Evolutionary conservation across 1,139 yeast genomes (phyloP).

Genomic region (Hyphopichia fennica): DNA sequence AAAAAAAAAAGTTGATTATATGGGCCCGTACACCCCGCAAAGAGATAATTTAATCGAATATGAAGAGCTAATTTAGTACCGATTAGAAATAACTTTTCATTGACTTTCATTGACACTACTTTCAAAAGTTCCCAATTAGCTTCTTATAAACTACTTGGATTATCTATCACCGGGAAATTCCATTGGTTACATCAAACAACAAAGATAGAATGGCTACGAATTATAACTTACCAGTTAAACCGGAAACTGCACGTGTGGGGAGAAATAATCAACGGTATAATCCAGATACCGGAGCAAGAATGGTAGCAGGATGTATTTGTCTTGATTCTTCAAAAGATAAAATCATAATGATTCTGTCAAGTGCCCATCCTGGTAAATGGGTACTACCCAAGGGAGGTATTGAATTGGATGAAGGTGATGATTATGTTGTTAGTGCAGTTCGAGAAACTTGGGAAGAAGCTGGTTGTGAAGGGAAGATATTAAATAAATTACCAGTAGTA

Average conservation of each 20-base stretch:
- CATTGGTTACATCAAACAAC: too few relatives aligned
- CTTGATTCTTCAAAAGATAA: conserved; percentile 55
- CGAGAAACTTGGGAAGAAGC: conserved; percentile 99
- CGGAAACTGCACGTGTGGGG: conserved; percentile 32
- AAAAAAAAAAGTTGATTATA: too few relatives aligned
- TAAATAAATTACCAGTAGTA: conserved; percentile 58
- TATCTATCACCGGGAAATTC: too few relatives aligned
- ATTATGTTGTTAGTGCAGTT: conserved; percentile 56
- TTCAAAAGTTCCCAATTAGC: too few relatives aligned
- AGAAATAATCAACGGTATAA: conserved; percentile 43
- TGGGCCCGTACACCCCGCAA: too few relatives aligned
- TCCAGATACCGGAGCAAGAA: conserved; percentile 66
- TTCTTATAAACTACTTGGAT: too few relatives aligned
- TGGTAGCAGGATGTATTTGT: conserved; percentile 90
- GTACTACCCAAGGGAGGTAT: conserved; percentile 96
- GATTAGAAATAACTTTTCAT: too few relatives aligned
- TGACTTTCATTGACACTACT: too few relatives aligned
- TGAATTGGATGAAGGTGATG: conserved; percentile 76
- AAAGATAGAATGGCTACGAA: conserved; percentile 8
- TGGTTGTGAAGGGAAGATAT: conserved; percentile 72
- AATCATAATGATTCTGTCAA: conserved; percentile 77
- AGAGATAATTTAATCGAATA: too few relatives aligned
- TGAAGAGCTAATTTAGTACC: too few relatives aligned
- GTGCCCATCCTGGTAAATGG: conserved; percentile 69
- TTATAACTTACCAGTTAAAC: conserved; percentile 17